phyloP scores from a whole-genome alignment of 371 early-diverging fungal species.

The Mucor mucedo region DNA sequence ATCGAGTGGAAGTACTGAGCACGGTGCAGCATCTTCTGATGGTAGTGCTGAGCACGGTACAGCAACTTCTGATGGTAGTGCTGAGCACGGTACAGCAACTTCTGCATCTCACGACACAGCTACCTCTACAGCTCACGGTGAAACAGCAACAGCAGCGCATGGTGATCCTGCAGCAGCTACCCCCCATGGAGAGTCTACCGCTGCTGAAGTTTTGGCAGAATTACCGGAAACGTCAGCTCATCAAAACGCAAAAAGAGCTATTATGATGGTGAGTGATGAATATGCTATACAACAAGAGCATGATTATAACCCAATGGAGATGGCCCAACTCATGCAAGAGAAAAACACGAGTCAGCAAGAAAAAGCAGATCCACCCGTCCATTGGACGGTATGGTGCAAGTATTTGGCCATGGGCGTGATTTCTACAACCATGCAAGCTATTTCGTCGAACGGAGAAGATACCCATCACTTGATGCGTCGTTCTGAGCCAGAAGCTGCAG shows the following conservation, averaged over 20 bases:
- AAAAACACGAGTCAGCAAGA: not conserved
- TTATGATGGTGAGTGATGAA: conserved; percentile 6
- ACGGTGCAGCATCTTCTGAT: not conserved
- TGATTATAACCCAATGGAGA: conserved; percentile 11
- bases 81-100: not conserved
- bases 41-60: conserved; percentile 4
- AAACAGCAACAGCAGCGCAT: not conserved
- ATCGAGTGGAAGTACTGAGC: conserved; percentile 2
- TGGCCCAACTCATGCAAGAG: not conserved
- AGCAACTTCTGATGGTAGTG: not conserved
- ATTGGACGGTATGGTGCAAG: conserved; percentile 9
- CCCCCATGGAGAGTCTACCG: not conserved
- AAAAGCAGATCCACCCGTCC: not conserved
- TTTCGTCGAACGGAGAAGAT: not conserved
- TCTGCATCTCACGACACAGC: not conserved
- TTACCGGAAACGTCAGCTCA: not conserved
- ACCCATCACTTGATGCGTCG: conserved; percentile 19
- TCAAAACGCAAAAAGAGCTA: conserved; percentile 17
- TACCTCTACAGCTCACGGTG: not conserved
- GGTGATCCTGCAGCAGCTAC: not conserved
- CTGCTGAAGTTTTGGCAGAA: conserved; percentile 5
- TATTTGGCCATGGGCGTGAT: conserved; percentile 7
- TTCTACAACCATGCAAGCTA: conserved; percentile 6
- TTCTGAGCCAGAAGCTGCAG: conserved; percentile 20
- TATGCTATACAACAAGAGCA: not conserved